A percentile compares a stretch with the other conserved stretches of the same genome.
These are phyloP conservation scores for Capronia epimyces DNA, from an alignment of 2,329 filamentous ascomycete species.

Conservation along the genomic window DNA sequence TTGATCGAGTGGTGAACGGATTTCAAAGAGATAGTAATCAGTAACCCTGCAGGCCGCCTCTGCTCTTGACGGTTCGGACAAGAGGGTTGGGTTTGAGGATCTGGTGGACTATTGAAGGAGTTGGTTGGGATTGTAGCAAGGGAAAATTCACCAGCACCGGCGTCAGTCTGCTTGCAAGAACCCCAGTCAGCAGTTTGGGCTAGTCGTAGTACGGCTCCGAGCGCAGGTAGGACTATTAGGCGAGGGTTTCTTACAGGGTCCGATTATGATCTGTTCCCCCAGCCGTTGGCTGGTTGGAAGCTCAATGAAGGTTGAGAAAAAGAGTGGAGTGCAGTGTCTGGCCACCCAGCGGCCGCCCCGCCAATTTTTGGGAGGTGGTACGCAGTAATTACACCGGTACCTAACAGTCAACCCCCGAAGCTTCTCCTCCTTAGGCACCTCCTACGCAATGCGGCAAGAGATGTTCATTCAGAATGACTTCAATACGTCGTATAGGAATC, in stretches of 20 bases:
- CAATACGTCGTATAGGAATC: too few species aligned
- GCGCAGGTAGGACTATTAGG: background rate
- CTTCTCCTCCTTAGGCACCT: background rate
- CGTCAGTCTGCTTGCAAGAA: background rate
- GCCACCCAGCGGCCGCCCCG: slow-evolving; percentile 1
- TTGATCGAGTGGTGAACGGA: slow-evolving; percentile 7
- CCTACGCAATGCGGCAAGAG: background rate
- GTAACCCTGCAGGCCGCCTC: background rate
- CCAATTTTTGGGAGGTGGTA: slow-evolving; percentile 2
- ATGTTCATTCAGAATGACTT: too few species aligned
- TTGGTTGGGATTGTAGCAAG: slow-evolving; percentile 10
- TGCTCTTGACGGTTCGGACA: background rate
- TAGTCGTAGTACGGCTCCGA: background rate
- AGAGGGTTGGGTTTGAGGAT: slow-evolving; percentile 8
- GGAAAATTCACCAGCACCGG: slow-evolving; percentile 2
- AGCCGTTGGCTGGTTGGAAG: slow-evolving; percentile 1
- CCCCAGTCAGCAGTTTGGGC: background rate
- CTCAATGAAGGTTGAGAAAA: slow-evolving; percentile 6
- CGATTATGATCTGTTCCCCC: background rate
- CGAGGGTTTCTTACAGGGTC: background rate
- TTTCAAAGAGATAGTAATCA: background rate
- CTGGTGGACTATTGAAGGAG: background rate
- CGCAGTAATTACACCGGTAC: background rate
- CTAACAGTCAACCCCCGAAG: background rate
- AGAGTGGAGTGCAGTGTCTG: background rate